Base-by-base conservation (phyloP, 768 basidiomycete species). In the Xerocomellus chrysenteron region DNA sequence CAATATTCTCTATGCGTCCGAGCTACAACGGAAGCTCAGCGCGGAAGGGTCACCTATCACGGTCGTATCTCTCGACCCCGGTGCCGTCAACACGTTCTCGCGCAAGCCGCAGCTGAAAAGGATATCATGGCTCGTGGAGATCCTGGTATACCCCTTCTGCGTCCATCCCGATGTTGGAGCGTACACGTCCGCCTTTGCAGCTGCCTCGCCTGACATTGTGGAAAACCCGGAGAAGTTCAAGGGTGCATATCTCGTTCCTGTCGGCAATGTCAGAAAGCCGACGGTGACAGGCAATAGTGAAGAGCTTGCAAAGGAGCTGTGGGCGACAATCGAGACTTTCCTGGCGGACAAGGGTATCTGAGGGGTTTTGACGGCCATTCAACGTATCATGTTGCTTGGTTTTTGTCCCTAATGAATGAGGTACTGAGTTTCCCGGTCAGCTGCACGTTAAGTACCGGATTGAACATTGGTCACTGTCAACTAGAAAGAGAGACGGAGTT, bases 1-100 rank as follows among this genome's bases (percentile, higher is more conserved):
- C 17, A 75, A 74, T 47, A 67, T 80, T 32, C 72, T 86, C 17
- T 83, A 76, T 56, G 78, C 76, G 2, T 77, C 73, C 30, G 75
- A 80, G 58, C 68, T 87, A 17, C 83, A 86, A 54, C 72, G 71
- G 35, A 77, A 65, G 21, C 68, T 86, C 24, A 28, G 12, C 1
- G 64, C 61, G 0, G 64, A 68, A 37, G 68, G 65, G 16, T 62
- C 72, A 0, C 47, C 57, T 1, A 70, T 75, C 33, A 72, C 64
- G 0, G 70, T 66, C 48, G 45, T 74, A 9, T 48, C 72, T 6
- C 0, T 65, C 21, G 53, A 75, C 53, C 74, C 74, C 2, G 74
- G 74, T 7, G n/a, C 45, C 2, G 65, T 75, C 42, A 60, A 65
- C 43, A 75, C 74, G 1, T 71, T 72, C 56, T 65, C 65, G 14